These are phyloP conservation scores for Moesziomyces sp. DNA, from an alignment of 1,284 basidiomycete species.

Conservation along the genomic window DNA sequence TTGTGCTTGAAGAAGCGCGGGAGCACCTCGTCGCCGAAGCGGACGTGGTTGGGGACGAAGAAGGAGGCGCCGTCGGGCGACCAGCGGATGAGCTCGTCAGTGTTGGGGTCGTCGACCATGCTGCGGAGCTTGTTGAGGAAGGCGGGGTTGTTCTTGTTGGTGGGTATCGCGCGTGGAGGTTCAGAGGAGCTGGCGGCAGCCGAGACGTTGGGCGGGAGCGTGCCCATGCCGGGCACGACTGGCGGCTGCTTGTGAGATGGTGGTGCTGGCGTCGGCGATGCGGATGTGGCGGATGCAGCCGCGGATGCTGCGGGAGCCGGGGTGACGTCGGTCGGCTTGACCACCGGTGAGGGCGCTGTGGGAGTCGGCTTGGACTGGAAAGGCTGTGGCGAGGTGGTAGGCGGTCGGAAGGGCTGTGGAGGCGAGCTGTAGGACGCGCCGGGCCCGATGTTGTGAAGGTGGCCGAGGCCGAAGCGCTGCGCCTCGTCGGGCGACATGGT, in stretches of 20 bases:
- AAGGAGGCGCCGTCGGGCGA: slow-evolving; percentile 88
- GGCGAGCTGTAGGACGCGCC: slow-evolving; percentile 20
- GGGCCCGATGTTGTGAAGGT: slow-evolving; percentile 9
- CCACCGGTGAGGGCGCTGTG: slow-evolving; percentile 8
- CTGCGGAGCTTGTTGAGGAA: slow-evolving; percentile 90
- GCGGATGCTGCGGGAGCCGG: slow-evolving; percentile 10
- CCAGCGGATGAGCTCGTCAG: slow-evolving; percentile 88
- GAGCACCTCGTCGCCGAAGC: slow-evolving; percentile 81
- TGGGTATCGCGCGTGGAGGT: slow-evolving; percentile 39
- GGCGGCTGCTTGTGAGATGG: slow-evolving; percentile 19
- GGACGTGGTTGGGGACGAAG: slow-evolving; percentile 91
- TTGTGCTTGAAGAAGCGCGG: slow-evolving; percentile 69
- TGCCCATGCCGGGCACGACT: slow-evolving; percentile 42
- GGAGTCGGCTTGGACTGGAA: slow-evolving; percentile 30
- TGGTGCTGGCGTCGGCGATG: slow-evolving; percentile 1
- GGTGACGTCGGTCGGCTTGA: slow-evolving; percentile 32
- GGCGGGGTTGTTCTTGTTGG: slow-evolving; percentile 74
- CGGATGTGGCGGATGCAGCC: slow-evolving; percentile 3
- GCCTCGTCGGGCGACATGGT: slow-evolving; percentile 13
- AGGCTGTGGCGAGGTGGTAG: slow-evolving; percentile 25
- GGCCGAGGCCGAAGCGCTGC: slow-evolving; percentile 23
- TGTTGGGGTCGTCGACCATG: slow-evolving; percentile 88
- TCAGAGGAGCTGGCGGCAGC: slow-evolving; percentile 14
- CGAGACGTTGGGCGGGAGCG: slow-evolving; percentile 30
- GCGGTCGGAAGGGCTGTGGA: slow-evolving; percentile 26